These are phyloP conservation scores for Phytomonas francai DNA, from an alignment of 208 protist genomes.

Conservation along the genomic window DNA sequence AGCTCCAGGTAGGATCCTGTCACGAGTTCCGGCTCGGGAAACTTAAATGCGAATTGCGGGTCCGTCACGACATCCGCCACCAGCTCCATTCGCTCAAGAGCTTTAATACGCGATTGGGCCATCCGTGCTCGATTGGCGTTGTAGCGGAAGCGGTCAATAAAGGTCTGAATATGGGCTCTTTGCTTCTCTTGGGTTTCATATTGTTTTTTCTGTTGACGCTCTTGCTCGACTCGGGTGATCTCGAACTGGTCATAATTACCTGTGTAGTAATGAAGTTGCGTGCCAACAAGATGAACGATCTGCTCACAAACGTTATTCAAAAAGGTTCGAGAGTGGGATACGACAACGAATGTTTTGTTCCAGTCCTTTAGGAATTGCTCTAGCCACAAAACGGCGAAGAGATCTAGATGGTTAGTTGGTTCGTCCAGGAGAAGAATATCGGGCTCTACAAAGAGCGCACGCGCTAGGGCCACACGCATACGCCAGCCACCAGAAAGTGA, in stretches of 20 bases:
- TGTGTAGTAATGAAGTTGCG: constrained; percentile 85
- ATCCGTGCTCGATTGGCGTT: constrained; percentile 87
- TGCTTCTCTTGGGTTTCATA: constrained; percentile 87
- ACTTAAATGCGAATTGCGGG: constrained; percentile 86
- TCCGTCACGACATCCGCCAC: constrained; percentile 84
- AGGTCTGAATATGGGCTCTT: constrained; percentile 89
- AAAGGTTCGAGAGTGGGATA: constrained; percentile 97
- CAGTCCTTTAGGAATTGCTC: constrained; percentile 94
- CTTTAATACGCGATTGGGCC: constrained; percentile 94
- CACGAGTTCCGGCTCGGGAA: constrained; percentile 80
- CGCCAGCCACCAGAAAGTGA: constrained; percentile 94
- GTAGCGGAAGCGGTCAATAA: constrained; percentile 92
- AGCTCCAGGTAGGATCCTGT: constrained; percentile 78
- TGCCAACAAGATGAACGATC: constrained; percentile 87
- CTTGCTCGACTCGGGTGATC: constrained; percentile 78
- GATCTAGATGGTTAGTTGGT: constrained; percentile 97
- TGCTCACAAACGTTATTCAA: constrained; percentile 94
- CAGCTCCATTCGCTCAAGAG: constrained; percentile 86
- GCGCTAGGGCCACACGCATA: constrained; percentile 96
- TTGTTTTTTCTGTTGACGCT: constrained; percentile 85
- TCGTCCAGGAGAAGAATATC: constrained; percentile 96
- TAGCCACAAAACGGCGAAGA: constrained; percentile 97
- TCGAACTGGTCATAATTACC: constrained; percentile 94
- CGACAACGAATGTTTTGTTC: constrained; percentile 94
- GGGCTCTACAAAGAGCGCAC: constrained; percentile 95